Conservation (phyloP, 2,329 filamentous ascomycete species). For the Canariomyces notabilis region DNA sequence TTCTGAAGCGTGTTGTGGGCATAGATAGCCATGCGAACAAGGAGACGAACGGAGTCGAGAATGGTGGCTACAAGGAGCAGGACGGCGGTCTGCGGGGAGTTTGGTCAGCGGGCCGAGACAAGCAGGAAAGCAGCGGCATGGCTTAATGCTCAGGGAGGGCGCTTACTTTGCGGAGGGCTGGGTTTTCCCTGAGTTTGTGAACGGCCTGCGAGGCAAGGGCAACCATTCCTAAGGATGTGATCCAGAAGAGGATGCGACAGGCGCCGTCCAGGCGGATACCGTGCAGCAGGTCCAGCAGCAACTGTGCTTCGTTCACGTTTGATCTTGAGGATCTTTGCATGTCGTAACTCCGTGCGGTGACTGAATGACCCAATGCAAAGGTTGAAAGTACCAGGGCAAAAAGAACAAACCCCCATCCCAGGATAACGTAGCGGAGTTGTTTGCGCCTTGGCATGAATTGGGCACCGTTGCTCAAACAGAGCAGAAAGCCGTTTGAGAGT, state of each 20-base stretch:
- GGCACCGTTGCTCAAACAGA: constrained; percentile 7
- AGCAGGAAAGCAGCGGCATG: neutral
- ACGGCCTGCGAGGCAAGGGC: constrained; percentile 11
- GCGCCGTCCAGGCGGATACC: constrained; percentile 4
- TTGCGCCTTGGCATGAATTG: constrained; percentile 7
- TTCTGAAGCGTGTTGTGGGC: constrained; percentile 10
- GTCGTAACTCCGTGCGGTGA: neutral
- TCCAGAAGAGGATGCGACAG: constrained; percentile 15
- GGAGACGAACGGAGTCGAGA: constrained; percentile 27
- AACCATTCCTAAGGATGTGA: constrained; percentile 16
- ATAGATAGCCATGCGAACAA: constrained; percentile 17
- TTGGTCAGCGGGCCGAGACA: neutral
- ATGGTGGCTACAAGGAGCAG: constrained; percentile 32
- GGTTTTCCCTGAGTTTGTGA: constrained; percentile 11
- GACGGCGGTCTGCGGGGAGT: constrained; percentile 25
- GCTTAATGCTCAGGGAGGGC: neutral
- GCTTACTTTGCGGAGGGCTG: constrained; percentile 11
- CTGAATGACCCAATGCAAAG: constrained; percentile 4
- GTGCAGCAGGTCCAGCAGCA: too few species aligned
- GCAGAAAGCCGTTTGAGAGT: constrained; percentile 24
- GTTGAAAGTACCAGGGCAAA: constrained; percentile 15
- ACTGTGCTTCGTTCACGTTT: neutral
- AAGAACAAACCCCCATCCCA: constrained; percentile 8
- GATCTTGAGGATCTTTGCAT: neutral
- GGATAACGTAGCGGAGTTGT: constrained; percentile 11